Evolutionary conservation across 2,329 filamentous ascomycete species (phyloP).

Genomic region (Fusarium protoensiforme): DNA sequence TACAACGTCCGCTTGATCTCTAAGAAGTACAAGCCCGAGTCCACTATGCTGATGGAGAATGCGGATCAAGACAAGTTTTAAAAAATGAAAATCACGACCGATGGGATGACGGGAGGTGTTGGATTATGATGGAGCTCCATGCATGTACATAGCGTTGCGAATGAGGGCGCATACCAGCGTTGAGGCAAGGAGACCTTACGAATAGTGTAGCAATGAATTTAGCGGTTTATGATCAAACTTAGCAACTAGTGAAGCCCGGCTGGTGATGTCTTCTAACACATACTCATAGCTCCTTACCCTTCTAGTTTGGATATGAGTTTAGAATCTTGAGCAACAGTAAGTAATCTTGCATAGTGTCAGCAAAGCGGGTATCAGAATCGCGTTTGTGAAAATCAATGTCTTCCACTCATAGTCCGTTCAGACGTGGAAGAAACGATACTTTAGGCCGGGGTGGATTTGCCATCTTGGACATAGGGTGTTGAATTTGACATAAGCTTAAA

Average conservation of each 20-base stretch:
- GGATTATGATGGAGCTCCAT: neutral
- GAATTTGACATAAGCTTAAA: too few relatives aligned
- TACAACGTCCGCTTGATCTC: conserved; percentile 57
- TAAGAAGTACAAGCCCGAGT: conserved; percentile 55
- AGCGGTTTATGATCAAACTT: neutral
- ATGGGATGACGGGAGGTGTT: neutral
- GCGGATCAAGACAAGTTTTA: conserved; percentile 43
- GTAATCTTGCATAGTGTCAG: neutral
- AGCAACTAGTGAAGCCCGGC: neutral
- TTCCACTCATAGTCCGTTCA: neutral
- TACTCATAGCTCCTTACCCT: too few relatives aligned
- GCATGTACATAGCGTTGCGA: neutral
- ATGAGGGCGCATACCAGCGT: neutral
- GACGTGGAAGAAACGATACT: neutral
- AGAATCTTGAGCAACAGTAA: neutral
- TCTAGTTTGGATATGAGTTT: neutral
- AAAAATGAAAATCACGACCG: neutral
- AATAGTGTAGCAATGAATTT: neutral
- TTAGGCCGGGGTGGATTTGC: neutral
- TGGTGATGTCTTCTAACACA: neutral
- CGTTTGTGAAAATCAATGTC: neutral
- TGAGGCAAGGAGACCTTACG: neutral
- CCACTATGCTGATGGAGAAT: conserved; percentile 44
- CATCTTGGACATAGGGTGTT: neutral
- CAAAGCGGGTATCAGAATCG: neutral